Evolutionary conservation across 345 rosid genomes (phyloP).

Genomic region (Camelina laxa): DNA sequence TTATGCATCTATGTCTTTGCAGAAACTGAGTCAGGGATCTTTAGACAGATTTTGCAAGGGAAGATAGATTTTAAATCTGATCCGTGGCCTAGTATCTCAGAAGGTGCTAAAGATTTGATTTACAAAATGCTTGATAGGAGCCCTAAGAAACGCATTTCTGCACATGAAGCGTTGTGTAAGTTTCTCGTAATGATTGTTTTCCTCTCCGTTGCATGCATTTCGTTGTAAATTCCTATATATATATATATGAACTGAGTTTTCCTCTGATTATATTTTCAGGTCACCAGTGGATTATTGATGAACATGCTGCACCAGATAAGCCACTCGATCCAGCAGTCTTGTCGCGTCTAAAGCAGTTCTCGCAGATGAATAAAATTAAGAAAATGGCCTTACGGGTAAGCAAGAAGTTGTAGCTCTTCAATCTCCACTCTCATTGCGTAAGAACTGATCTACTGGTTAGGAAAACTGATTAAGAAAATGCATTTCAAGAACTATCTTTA

Average conservation of each 20-base stretch:
- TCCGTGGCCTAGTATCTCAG: constrained; percentile 95
- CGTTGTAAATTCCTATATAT: neutral
- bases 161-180: constrained; percentile 91
- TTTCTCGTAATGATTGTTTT: constrained; percentile 20
- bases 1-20: constrained; percentile 29
- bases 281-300: constrained; percentile 97
- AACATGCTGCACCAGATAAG: constrained; percentile 82
- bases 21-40: constrained; percentile 98
- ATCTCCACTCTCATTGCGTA: constrained; percentile 1
- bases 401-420: neutral
- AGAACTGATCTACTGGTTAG: constrained; percentile 43
- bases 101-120: constrained; percentile 86
- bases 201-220: neutral
- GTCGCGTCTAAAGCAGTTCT: constrained; percentile 90
- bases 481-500: neutral
- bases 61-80: constrained; percentile 85
- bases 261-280: constrained; percentile 52
- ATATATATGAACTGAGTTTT: constrained; percentile 14
- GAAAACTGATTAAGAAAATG: constrained; percentile 24
- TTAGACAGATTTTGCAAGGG: constrained; percentile 85
- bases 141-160: constrained; percentile 79
- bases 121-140: constrained; percentile 87
- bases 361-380: constrained; percentile 94
- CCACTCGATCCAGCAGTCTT: constrained; percentile 96
- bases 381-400: constrained; percentile 97